Percentiles rank a stretch among this genome's conserved stretches.
phyloP scores from a whole-genome alignment of 1,284 basidiomycete genomes.

The Apiotrichum siamense region DNA sequence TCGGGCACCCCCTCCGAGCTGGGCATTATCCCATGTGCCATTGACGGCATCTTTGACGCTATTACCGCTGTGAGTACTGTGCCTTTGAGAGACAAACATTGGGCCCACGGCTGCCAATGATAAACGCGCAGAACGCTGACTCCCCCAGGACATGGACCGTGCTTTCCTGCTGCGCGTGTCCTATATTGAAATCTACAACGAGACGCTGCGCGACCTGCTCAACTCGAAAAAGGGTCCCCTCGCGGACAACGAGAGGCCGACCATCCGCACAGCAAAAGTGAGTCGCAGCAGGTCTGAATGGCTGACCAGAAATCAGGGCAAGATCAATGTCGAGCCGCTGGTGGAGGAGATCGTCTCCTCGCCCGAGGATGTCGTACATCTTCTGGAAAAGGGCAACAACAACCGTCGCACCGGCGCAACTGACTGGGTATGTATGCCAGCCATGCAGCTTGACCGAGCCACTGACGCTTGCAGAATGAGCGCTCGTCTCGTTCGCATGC shows the following conservation, averaged over 20 bases:
- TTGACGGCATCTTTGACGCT: constrained; percentile 52
- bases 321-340: constrained; percentile 50
- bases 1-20: constrained; percentile 50
- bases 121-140: neutral
- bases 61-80: constrained; percentile 48
- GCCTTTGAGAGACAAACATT: neutral
- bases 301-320: constrained; percentile 28
- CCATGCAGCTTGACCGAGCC: neutral
- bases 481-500: constrained; percentile 52
- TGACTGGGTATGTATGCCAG: constrained; percentile 48
- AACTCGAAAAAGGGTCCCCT: constrained; percentile 36
- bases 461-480: constrained; percentile 45
- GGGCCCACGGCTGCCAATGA: neutral
- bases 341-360: constrained; percentile 53
- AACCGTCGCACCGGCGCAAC: constrained; percentile 53
- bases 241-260: constrained; percentile 38
- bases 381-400: constrained; percentile 50
- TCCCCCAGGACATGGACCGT: constrained; percentile 33
- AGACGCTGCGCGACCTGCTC: constrained; percentile 53
- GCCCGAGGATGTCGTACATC: constrained; percentile 49
- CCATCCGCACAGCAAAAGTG: constrained; percentile 44
- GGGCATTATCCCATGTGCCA: constrained; percentile 54
- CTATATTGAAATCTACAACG: constrained; percentile 58
- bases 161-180: constrained; percentile 52
- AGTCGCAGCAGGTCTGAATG: constrained; percentile 2